Conservation (phyloP, 2,329 filamentous ascomycete genomes). For the Claviceps pusilla region DNA sequence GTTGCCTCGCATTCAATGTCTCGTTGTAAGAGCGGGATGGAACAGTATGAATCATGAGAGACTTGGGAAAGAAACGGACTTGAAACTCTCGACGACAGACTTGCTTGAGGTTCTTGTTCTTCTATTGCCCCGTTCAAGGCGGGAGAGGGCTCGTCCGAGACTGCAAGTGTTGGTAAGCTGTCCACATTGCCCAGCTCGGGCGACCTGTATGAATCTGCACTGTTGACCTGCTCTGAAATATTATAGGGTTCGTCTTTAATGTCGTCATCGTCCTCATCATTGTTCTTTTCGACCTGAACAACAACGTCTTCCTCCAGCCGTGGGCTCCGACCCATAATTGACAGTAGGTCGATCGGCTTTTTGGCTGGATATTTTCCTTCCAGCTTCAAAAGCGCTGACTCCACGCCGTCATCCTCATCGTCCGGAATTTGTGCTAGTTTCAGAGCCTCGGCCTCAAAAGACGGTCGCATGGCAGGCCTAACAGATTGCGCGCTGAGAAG, state of each 20-base stretch:
- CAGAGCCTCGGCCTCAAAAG: constrained; percentile 78
- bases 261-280: not conserved
- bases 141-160: not conserved
- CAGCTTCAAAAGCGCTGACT: constrained; percentile 81
- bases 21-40: constrained; percentile 61
- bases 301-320: not conserved
- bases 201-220: not conserved
- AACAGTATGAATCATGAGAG: constrained; percentile 62
- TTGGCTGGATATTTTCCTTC: constrained; percentile 65
- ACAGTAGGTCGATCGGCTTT: constrained; percentile 26
- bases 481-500: constrained; percentile 48
- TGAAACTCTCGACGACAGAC: constrained; percentile 19
- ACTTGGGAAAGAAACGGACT: constrained; percentile 41
- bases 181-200: not conserved
- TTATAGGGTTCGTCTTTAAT: not conserved
- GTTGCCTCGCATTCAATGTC: constrained; percentile 38
- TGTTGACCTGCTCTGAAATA: too few relatives aligned
- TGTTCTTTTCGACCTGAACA: not conserved
- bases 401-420: constrained; percentile 65
- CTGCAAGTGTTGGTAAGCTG: constrained; percentile 1
- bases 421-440: constrained; percentile 80
- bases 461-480: constrained; percentile 50
- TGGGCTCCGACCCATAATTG: constrained; percentile 11
- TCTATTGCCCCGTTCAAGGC: constrained; percentile 5
- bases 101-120: constrained; percentile 10